Evolutionary conservation across 129 eudicot species (phyloP), one percentile per base, ranked within the genome.

Genomic region (Flaveria ramosissima): DNA sequence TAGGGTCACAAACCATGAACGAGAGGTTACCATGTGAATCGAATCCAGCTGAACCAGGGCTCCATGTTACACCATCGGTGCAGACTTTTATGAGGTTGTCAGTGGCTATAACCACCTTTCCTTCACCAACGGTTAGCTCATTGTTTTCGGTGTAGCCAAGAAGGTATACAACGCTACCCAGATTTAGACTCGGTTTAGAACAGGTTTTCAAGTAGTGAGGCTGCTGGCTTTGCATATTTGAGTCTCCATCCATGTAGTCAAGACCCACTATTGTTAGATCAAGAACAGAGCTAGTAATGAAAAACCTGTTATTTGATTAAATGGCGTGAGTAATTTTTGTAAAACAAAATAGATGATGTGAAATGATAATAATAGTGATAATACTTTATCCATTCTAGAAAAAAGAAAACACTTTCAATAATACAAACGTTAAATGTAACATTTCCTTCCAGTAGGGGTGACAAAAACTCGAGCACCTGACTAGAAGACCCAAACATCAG

Each of bases 1-100:
- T 94, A 6, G 98, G 98, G 85, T 94, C 98, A 64, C 98, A 94
- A 74, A 94, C 93, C 96, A 94, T 91, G 84, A 94, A 94, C 0
- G 98, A 89, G 27, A 94, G 96, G 77, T 91, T 94, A 15, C 97
- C 98, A 14, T 91, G 90, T 16, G 80, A 78, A 59, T 91, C 98
- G 43, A 94, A 91, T 36, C 98, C 96, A 13, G 97, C 96, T 16
- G 97, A 94, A 27, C 97, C 98, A 24, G 97, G 97, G 89, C 89
- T 89, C 97, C 97, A 94, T 55, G 88, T 84, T 47, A 85, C 87
- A 69, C 93, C 97, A 77, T 89, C 96, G 0, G 98, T 84, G 13
- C 96, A 94, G 20, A 91, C 68, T 77, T 94, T 94, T 72, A 94
- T 87, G 21, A 94, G 97, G 68, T 91, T 94, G 80, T 94, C 98